phyloP scores from a whole-genome alignment of 176 grass and related monocot genomes.

The Hyparrhenia diplandra region DNA sequence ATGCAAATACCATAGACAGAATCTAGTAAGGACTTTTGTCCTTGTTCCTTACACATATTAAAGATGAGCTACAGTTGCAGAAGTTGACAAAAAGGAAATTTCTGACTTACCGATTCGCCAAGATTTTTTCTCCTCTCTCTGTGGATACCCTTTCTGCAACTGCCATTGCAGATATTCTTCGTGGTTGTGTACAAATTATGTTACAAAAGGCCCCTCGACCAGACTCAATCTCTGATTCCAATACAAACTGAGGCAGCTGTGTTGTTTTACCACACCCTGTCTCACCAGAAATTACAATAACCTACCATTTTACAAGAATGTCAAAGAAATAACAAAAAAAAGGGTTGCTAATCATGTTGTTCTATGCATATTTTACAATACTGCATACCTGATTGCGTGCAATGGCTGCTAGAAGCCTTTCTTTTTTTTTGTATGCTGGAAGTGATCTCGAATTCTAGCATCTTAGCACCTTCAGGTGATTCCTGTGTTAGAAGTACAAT shows the following conservation, averaged over 20 bases:
- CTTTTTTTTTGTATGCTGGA: slow-evolving; percentile 89
- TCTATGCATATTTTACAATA: neutral
- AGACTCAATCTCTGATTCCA: slow-evolving; percentile 95
- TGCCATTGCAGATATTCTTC: slow-evolving; percentile 96
- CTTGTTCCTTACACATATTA: slow-evolving; percentile 15
- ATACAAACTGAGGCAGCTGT: slow-evolving; percentile 89
- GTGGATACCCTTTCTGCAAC: slow-evolving; percentile 96
- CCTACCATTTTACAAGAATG: slow-evolving; percentile 36
- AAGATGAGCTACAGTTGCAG: slow-evolving; percentile 2
- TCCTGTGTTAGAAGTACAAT: slow-evolving; percentile 45
- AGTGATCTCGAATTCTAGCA: slow-evolving; percentile 82
- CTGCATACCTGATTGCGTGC: slow-evolving; percentile 84
- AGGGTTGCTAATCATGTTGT: neutral
- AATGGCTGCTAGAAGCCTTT: slow-evolving; percentile 83
- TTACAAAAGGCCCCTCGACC: slow-evolving; percentile 98
- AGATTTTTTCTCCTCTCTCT: slow-evolving; percentile 93
- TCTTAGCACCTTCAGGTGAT: slow-evolving; percentile 83
- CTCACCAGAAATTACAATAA: slow-evolving; percentile 91
- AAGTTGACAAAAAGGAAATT: slow-evolving; percentile 9
- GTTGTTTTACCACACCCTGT: slow-evolving; percentile 97
- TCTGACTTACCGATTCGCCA: slow-evolving; percentile 74
- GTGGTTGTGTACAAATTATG: slow-evolving; percentile 93
- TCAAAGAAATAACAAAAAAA: slow-evolving; percentile 17
- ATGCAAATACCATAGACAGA: slow-evolving; percentile 51
- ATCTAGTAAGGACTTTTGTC: slow-evolving; percentile 40